Evolutionary conservation across 73 alveolate genomes (phyloP).

Genomic region (Paramecium pentaurelia): DNA sequence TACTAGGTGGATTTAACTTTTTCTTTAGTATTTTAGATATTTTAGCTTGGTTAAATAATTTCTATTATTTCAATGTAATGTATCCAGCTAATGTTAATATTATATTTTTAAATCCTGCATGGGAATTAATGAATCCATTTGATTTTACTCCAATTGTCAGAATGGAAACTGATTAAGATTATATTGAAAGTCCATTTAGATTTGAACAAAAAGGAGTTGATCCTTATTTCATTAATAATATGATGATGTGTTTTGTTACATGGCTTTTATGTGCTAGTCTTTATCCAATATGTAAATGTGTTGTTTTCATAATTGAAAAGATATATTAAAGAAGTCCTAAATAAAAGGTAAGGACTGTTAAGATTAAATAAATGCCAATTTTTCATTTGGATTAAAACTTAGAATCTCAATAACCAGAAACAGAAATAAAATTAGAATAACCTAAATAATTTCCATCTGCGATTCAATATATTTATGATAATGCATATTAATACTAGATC

Average conservation of each 20-base stretch:
- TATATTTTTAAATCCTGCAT: constrained; percentile 5
- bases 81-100: constrained; percentile 28
- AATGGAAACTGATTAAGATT: neutral
- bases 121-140: neutral
- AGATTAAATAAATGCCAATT: neutral
- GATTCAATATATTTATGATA: neutral
- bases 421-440: neutral
- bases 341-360: neutral
- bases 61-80: neutral
- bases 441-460: neutral
- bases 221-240: constrained; percentile 9
- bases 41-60: constrained; percentile 6
- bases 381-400: neutral
- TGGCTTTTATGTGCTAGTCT: neutral
- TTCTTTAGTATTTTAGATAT: neutral
- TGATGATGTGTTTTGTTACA: neutral
- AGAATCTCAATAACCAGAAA: neutral
- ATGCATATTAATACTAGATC: neutral
- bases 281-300: neutral
- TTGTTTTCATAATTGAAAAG: neutral
- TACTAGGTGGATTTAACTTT: constrained; percentile 18
- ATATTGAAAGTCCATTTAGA: constrained; percentile 31
- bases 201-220: constrained; percentile 24
- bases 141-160: neutral
- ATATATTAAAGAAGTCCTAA: neutral